A percentile compares a stretch with the other conserved stretches of the same genome.
These are phyloP conservation scores for Ceratobasidium papillatum DNA, from an alignment of 1,284 basidiomycete species.

Conservation along the genomic window DNA sequence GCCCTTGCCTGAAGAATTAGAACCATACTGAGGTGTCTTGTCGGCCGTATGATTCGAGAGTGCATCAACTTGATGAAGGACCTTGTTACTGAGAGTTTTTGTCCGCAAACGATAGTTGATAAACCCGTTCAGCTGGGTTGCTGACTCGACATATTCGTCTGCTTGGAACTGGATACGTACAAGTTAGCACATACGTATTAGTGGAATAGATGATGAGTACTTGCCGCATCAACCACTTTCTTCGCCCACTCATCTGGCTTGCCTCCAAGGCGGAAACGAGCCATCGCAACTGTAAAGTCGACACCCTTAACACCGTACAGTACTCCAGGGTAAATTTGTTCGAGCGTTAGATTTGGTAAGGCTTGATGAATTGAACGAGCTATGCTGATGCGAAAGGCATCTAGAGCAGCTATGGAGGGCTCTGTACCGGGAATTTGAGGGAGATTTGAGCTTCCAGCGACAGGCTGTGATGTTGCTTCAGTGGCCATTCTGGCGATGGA, in stretches of 20 bases:
- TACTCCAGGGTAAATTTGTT: conserved; percentile 83
- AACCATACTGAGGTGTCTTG: conserved; percentile 72
- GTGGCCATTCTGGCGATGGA: conserved; percentile 22
- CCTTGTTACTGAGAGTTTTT: conserved; percentile 73
- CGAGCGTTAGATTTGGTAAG: conserved; percentile 71
- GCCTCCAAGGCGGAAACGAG: conserved; percentile 86
- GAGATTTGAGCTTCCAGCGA: conserved; percentile 48
- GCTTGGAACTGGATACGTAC: conserved; percentile 64
- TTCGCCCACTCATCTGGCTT: conserved; percentile 83
- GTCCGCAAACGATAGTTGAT: conserved; percentile 83
- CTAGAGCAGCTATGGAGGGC: conserved; percentile 75
- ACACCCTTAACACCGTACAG: conserved; percentile 91
- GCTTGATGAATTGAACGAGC: conserved; percentile 79
- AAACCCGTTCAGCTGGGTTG: conserved; percentile 79
- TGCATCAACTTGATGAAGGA: conserved; percentile 83
- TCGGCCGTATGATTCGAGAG: conserved; percentile 70
- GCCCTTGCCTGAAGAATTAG: conserved; percentile 76
- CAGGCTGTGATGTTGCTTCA: conserved; percentile 1
- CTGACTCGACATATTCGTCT: conserved; percentile 71
- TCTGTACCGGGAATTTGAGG: conserved; percentile 73
- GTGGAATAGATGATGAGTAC: conserved; percentile 49
- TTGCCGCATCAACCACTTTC: conserved; percentile 77
- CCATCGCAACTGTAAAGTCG: conserved; percentile 92
- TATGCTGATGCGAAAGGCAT: conserved; percentile 86
- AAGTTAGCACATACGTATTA: background rate